Percentiles rank a stretch among this genome's conserved stretches.
Evolutionary conservation across 306 rosid species (phyloP).

Genomic region (Cucumis cinereus): DNA sequence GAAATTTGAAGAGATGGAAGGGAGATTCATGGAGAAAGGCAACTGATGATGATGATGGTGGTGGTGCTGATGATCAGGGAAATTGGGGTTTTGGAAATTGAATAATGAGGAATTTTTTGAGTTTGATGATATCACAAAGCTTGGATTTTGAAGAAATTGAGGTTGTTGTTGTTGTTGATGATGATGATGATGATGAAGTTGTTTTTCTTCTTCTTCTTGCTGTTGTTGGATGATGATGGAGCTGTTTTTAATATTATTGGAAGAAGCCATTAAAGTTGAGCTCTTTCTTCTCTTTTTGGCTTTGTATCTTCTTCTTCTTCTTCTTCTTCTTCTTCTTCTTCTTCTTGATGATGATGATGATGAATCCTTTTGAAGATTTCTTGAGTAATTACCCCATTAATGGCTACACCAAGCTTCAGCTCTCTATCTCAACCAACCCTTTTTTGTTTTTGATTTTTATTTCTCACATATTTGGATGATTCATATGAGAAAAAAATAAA

Average conservation of each 20-base stretch:
- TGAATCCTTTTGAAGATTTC: background rate
- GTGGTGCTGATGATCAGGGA: conserved; percentile 13
- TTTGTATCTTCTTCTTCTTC: background rate
- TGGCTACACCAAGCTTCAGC: conserved; percentile 29
- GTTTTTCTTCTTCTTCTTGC: background rate
- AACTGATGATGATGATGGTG: conserved; percentile 30
- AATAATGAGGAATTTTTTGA: background rate
- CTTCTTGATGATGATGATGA: background rate
- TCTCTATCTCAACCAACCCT: conserved; percentile 3
- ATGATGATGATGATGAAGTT: conserved; percentile 27
- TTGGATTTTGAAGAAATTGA: conserved; percentile 8
- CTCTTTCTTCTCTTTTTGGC: conserved; percentile 4
- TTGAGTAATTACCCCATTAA: conserved; percentile 27
- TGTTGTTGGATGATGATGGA: background rate
- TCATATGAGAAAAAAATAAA: background rate
- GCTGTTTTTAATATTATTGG: background rate
- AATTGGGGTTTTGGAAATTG: conserved; percentile 9
- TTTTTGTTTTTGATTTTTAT: background rate
- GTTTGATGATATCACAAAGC: background rate
- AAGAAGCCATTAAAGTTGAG: background rate
- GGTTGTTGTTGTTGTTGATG: conserved; percentile 36
- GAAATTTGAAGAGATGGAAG: conserved; percentile 51
- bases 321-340: background rate
- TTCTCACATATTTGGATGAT: conserved; percentile 1
- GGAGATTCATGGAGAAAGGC: conserved; percentile 57